A percentile compares a stretch with the other conserved stretches of the same genome.
These are phyloP conservation scores for Moesziomyces sp. DNA, from an alignment of 1,284 basidiomycete genomes.

Conservation along the genomic window DNA sequence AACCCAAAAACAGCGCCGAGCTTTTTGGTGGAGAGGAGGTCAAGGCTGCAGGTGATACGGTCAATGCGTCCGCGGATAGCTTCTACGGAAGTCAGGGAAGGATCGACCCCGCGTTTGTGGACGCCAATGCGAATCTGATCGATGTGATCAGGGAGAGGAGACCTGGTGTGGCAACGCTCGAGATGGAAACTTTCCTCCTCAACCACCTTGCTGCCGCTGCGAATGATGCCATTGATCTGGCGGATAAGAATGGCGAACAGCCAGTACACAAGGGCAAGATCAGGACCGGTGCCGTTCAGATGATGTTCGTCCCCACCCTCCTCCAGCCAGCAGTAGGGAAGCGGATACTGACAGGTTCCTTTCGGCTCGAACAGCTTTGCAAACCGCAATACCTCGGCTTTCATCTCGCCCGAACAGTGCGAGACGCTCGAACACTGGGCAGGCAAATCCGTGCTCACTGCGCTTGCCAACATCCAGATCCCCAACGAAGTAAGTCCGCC, in stretches of 20 bases:
- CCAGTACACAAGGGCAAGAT: constrained; percentile 70
- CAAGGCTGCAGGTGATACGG: constrained; percentile 43
- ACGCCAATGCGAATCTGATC: constrained; percentile 78
- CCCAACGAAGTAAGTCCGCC: constrained; percentile 36
- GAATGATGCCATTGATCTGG: constrained; percentile 43
- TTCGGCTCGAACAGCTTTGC: constrained; percentile 72
- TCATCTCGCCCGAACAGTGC: constrained; percentile 80
- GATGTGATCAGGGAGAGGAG: constrained; percentile 70
- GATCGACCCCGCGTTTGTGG: constrained; percentile 78
- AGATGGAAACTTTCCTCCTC: constrained; percentile 67
- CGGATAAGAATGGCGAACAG: constrained; percentile 10
- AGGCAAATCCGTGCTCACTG: constrained; percentile 72
- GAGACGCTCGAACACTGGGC: constrained; percentile 76
- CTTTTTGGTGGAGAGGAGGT: constrained; percentile 30
- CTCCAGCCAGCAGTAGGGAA: not conserved
- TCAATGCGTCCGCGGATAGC: constrained; percentile 67
- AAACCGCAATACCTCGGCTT: constrained; percentile 78
- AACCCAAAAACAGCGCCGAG: constrained; percentile 1
- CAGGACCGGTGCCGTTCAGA: constrained; percentile 80
- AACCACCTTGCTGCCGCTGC: constrained; percentile 57
- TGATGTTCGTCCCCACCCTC: constrained; percentile 71
- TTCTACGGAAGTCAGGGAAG: constrained; percentile 87
- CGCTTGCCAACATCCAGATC: constrained; percentile 67
- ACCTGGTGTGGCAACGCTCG: constrained; percentile 71
- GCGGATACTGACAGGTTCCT: not conserved